These are phyloP conservation scores for Penicillium sp. DNA, from an alignment of 2,329 filamentous ascomycete genomes.

Conservation along the genomic window DNA sequence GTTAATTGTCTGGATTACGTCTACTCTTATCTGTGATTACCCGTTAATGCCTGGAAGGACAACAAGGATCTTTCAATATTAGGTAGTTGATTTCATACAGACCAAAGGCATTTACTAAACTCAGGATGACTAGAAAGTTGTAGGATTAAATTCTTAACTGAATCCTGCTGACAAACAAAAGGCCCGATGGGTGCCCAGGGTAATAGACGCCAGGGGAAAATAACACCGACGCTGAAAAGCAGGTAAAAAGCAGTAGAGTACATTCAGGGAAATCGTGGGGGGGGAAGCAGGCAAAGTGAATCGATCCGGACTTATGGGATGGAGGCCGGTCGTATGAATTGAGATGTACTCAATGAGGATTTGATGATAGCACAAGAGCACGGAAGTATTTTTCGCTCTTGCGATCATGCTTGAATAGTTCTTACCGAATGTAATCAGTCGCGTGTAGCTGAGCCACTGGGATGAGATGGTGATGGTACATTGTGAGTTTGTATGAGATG, in stretches of 20 bases:
- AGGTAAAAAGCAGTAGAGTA: conserved; percentile 8
- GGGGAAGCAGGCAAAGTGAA: neutral
- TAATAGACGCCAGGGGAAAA: neutral
- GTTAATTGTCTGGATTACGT: too few relatives aligned
- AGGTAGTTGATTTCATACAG: too few relatives aligned
- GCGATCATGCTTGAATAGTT: neutral
- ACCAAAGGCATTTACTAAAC: neutral
- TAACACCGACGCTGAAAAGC: conserved; percentile 15
- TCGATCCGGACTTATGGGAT: neutral
- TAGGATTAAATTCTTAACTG: neutral
- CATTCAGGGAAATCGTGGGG: neutral
- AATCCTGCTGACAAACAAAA: conserved; percentile 1
- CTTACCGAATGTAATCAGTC: neutral
- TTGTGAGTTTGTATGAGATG: neutral
- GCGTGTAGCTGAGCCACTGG: neutral
- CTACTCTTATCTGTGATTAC: too few relatives aligned
- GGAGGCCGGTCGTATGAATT: neutral
- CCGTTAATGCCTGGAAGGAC: too few relatives aligned
- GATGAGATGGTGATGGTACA: neutral
- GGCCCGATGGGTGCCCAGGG: neutral
- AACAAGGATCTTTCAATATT: too few relatives aligned
- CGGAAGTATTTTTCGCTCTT: neutral
- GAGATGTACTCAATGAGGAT: neutral
- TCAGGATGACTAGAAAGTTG: neutral
- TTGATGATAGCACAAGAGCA: neutral